Evolutionary conservation across 768 basidiomycete species (phyloP), one percentile per base, ranked within the genome.

Genomic region (Phanerochaete carnosa): DNA sequence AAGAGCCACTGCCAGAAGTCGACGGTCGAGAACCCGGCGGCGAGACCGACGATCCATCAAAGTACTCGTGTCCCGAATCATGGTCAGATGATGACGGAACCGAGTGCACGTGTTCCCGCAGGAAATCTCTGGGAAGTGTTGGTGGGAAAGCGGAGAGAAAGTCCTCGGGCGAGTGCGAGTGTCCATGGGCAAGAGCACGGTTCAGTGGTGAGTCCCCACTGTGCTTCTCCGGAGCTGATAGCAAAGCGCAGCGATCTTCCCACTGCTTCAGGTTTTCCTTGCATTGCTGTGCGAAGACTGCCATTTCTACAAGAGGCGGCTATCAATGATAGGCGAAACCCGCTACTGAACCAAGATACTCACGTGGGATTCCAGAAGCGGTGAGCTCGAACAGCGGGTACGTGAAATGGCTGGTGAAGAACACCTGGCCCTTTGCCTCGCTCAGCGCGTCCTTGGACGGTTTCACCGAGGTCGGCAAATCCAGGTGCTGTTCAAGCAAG

Each of bases 381-480:
- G 88, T 87, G 43, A 92, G 75, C 63, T 92, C 86, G 60, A 97
- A 85, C 25, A 99, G 77, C 1, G 96, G 96, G 67, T 86, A 84
- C 45, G 88, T 90, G 70, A 92, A 98, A 2, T 80, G 78, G 57
- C 82, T 83, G 65, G 94, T 90, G 74, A 99, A 99, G 66, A 87
- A 94, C 19, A 98, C 85, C 73, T 99, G 97, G 1, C 86, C 86
- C 62, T 84, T 80, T 28, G 90, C 93, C 73, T 92, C 90, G 47
- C 82, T 81, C 2, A 89, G 69, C 7, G 84, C 77, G 28, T 75
- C 77, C 32, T 80, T 80, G 29, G 79, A 75, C 43, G 73, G 75
- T 43, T 71, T 72, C n/a, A 86, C 79, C 1, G 82, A 80, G 8
- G 80, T 75, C 19, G 89, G 87, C 30, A 98, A 78, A 35, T 86